Evolutionary conservation across 2,329 filamentous ascomycete species (phyloP).

Genomic region (Fusarium sp.): DNA sequence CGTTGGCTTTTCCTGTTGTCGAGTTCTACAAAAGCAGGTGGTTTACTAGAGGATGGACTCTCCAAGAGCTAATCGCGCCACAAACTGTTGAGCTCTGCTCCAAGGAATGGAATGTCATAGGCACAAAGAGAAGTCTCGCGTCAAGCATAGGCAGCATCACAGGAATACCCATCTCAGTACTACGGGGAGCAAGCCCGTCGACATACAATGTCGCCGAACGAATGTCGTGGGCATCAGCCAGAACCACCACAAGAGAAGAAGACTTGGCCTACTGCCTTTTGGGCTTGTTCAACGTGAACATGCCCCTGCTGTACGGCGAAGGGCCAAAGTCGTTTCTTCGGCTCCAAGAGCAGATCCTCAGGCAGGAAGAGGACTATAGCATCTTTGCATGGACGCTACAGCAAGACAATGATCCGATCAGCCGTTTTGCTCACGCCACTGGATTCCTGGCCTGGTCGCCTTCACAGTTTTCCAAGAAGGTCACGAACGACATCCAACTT

Average conservation of each 20-base stretch:
- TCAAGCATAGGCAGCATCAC: neutral
- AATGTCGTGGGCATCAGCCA: conserved; percentile 28
- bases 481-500: too few species aligned
- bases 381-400: conserved; percentile 22
- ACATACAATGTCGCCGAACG: conserved; percentile 10
- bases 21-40: conserved; percentile 17
- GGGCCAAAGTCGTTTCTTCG: conserved; percentile 16
- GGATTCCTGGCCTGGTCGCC: conserved; percentile 20
- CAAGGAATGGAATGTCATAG: conserved; percentile 9
- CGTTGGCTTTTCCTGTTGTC: neutral
- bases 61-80: conserved; percentile 27
- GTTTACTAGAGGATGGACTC: conserved; percentile 23
- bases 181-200: conserved; percentile 3
- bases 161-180: conserved; percentile 19
- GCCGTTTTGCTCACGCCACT: neutral
- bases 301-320: conserved; percentile 23
- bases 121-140: conserved; percentile 22
- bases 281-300: conserved; percentile 23
- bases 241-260: conserved; percentile 26
- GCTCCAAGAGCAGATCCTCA: conserved; percentile 25
- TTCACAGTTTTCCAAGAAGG: conserved; percentile 8
- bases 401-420: neutral
- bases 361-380: conserved; percentile 25
- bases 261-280: conserved; percentile 22
- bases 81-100: conserved; percentile 19